A percentile compares a stretch with the other conserved stretches of the same genome.
Conservation (phyloP, 1,139 yeast species). For the Schizosaccharomyces versatilis region DNA sequence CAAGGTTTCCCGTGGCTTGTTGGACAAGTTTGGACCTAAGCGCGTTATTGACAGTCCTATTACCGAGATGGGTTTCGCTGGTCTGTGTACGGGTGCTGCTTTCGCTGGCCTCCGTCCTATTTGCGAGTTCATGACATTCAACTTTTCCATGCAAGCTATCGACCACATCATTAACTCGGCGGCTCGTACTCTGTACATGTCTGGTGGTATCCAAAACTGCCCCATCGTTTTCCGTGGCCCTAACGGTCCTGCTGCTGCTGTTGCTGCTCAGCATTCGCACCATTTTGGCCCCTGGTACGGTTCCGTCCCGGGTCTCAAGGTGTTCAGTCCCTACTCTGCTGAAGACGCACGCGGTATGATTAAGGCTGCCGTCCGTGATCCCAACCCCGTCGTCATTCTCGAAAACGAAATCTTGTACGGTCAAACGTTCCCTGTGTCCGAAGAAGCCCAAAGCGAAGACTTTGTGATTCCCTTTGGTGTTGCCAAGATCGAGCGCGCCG, state of each 20-base stretch:
- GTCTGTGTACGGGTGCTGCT: constrained; percentile 92
- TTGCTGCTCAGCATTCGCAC: constrained; percentile 97
- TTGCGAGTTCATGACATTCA: constrained; percentile 96
- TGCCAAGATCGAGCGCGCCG: constrained; percentile 86
- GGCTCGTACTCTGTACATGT: constrained; percentile 95
- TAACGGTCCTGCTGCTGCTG: constrained; percentile 99
- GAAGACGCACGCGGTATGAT: constrained; percentile 91
- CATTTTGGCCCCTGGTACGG: constrained; percentile 97
- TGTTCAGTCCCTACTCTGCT: constrained; percentile 80
- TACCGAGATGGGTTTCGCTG: constrained; percentile 98
- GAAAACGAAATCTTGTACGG: constrained; percentile 92
- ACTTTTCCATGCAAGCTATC: constrained; percentile 96
- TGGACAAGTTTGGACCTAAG: constrained; percentile 92
- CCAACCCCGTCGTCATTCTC: constrained; percentile 87
- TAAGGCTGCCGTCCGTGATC: constrained; percentile 93
- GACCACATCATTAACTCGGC: constrained; percentile 97
- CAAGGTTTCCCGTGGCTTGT: constrained; percentile 83
- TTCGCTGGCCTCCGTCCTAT: constrained; percentile 91
- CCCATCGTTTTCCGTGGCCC: constrained; percentile 97
- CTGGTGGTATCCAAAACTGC: constrained; percentile 96
- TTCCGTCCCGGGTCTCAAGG: constrained; percentile 92
- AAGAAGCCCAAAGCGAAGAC: constrained; percentile 73
- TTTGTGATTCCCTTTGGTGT: constrained; percentile 81
- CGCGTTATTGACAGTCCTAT: constrained; percentile 95
- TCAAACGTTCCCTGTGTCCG: constrained; percentile 72